These are phyloP conservation scores for Silene vulgaris DNA, from an alignment of 179 eudicot genomes.

Conservation along the genomic window DNA sequence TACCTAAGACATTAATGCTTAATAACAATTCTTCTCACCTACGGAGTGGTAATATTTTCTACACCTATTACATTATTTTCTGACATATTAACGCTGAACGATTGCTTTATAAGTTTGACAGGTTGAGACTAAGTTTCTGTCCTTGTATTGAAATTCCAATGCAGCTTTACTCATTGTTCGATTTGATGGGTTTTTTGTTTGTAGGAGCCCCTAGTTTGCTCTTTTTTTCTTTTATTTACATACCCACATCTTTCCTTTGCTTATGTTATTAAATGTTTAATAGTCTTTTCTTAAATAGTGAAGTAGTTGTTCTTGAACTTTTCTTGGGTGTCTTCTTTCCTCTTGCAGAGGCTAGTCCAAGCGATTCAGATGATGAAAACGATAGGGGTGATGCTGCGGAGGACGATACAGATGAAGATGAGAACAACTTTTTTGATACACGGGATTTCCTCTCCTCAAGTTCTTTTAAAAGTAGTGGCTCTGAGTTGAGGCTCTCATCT, in stretches of 20 bases:
- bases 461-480: slow-evolving; percentile 70
- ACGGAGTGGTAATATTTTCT: not conserved
- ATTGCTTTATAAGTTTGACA: not conserved
- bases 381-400: slow-evolving; percentile 76
- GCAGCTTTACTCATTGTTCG: not conserved
- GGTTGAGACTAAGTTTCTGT: not conserved
- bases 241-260: not conserved
- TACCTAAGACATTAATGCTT: not conserved
- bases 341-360: slow-evolving; percentile 59
- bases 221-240: not conserved
- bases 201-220: not conserved
- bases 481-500: slow-evolving; percentile 71
- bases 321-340: slow-evolving; percentile 7
- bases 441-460: slow-evolving; percentile 79
- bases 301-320: slow-evolving; percentile 3
- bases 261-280: not conserved
- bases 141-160: not conserved
- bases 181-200: not conserved
- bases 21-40: not conserved
- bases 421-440: slow-evolving; percentile 78
- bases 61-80: not conserved
- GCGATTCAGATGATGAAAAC: slow-evolving; percentile 78
- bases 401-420: slow-evolving; percentile 95
- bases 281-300: not conserved
- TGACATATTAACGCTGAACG: not conserved